These are phyloP conservation scores for Deuterostichococcus epilithicus DNA, from an alignment of 139 green algal species.

Conservation along the genomic window DNA sequence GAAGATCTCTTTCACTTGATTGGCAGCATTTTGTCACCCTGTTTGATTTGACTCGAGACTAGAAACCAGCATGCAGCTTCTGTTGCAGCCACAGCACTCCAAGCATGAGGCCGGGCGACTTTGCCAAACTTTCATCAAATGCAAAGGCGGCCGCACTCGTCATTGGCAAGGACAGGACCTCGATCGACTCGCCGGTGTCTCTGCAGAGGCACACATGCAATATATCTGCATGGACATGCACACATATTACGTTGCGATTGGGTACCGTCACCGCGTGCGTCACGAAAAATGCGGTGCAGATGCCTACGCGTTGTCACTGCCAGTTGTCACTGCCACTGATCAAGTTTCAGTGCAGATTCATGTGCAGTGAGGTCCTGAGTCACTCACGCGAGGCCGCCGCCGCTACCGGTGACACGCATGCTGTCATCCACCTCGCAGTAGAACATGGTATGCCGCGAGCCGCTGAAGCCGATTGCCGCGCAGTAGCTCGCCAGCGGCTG, in stretches of 20 bases:
- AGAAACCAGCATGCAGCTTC: not conserved
- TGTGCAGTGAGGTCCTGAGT: not conserved
- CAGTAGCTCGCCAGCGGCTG: constrained; percentile 40
- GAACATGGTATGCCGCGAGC: constrained; percentile 59
- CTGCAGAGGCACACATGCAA: constrained; percentile 7
- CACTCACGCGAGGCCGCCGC: constrained; percentile 23
- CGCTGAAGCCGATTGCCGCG: constrained; percentile 46
- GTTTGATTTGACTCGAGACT: too few species aligned
- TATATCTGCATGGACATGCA: not conserved
- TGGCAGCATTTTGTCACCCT: too few species aligned
- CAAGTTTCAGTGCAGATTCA: not conserved
- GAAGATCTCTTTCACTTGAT: too few species aligned
- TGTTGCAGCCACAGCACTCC: constrained; percentile 55
- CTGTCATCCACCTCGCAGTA: constrained; percentile 65
- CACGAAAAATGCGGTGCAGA: not conserved
- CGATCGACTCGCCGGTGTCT: constrained; percentile 74
- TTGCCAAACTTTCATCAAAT: constrained; percentile 48
- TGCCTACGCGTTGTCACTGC: too few species aligned
- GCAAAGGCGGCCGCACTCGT: constrained; percentile 47
- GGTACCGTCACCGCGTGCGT: not conserved
- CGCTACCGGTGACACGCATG: constrained; percentile 29
- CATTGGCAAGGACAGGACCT: constrained; percentile 79
- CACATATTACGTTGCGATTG: too few species aligned
- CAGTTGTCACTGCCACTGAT: too few species aligned
- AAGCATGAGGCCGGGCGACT: constrained; percentile 69